Base-by-base conservation (phyloP, 2,329 filamentous ascomycete genomes). In the Talaromyces verruculosus region DNA sequence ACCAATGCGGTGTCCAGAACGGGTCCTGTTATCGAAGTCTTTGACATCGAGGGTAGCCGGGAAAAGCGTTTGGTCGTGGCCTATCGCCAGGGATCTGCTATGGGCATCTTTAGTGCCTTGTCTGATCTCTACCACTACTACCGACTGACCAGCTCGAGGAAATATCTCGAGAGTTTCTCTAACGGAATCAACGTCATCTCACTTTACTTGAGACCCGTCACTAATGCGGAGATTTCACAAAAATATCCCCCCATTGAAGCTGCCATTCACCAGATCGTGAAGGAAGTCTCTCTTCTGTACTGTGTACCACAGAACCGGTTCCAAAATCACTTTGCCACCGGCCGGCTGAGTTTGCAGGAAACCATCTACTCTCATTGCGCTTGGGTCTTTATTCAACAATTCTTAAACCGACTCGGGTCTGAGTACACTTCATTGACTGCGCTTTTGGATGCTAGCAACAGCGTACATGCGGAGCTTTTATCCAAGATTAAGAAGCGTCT, bases 61-160 rank as follows among this genome's bases (percentile, higher is more conserved):
- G 95, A 99, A 84, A 98, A 97, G 86, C 88, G 95, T 73, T 83
- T 99, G 67, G 93, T 99, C 65, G 87, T 99, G 72, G 95, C 93
- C 55, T 98, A 97, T 85, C 93, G 94, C 72, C 92, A 94, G 71
- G 90, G 93, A 69, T 96, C 94, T 19, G 95, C 95, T 35, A 86
- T 92, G 72, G 95, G 95, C 69, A 84, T 99, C 73, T 99, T 99
- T 85, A 97, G 93, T 72, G 93, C 95, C 33, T 82, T 99, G 72
- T 96, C 92, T 70, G 93, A 98, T 78, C 84, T 99, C 43, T 99
- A 99, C 83, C 95, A 99, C 82, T 98, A 97, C 86, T 99, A 99
- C 76, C 94, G 95, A 51, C 87, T 98, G 68, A 99, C 95, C 1
- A 96, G 92, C 74, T 95, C 95, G 33, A 87, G 95, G 72, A 99